phyloP scores from a whole-genome alignment of 768 basidiomycete species.

The Boletus tomentosulus region DNA sequence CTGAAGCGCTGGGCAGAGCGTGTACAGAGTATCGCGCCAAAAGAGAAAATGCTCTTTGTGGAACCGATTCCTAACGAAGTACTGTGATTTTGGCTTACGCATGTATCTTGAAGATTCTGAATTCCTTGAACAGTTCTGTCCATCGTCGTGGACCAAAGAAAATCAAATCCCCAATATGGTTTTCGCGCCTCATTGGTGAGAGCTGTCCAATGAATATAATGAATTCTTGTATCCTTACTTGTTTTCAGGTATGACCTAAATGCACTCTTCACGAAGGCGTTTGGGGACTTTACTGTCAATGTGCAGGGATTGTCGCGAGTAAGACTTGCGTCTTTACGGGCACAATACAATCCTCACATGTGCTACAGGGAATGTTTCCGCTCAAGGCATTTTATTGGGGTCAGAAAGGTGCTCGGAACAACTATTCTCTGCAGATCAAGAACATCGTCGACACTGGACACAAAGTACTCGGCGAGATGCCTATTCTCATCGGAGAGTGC shows the following conservation, averaged over 20 bases:
- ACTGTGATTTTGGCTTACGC: background rate
- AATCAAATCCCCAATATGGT: conserved; percentile 60
- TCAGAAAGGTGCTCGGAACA: conserved; percentile 71
- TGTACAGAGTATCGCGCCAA: conserved; percentile 45
- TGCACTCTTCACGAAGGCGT: conserved; percentile 78
- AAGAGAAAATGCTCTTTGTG: conserved; percentile 63
- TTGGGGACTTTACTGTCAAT: conserved; percentile 84
- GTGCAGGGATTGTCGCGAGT: conserved; percentile 91
- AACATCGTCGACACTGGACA: conserved; percentile 73
- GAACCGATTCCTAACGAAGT: conserved; percentile 96
- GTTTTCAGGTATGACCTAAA: conserved; percentile 83
- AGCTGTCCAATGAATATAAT: background rate
- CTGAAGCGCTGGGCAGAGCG: conserved; percentile 61
- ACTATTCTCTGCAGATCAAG: conserved; percentile 76
- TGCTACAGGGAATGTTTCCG: conserved; percentile 75
- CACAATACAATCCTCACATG: conserved; percentile 6
- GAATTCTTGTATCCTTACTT: background rate
- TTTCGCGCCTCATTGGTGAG: conserved; percentile 71
- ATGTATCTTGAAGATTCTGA: conserved; percentile 3
- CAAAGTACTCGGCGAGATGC: conserved; percentile 69
- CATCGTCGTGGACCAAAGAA: conserved; percentile 68
- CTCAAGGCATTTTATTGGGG: conserved; percentile 86
- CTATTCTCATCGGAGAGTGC: conserved; percentile 87
- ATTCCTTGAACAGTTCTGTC: conserved; percentile 60
- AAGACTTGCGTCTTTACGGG: background rate